Conservation (phyloP, 148 eudicot species). For the Tetragonia tetragonoides region DNA sequence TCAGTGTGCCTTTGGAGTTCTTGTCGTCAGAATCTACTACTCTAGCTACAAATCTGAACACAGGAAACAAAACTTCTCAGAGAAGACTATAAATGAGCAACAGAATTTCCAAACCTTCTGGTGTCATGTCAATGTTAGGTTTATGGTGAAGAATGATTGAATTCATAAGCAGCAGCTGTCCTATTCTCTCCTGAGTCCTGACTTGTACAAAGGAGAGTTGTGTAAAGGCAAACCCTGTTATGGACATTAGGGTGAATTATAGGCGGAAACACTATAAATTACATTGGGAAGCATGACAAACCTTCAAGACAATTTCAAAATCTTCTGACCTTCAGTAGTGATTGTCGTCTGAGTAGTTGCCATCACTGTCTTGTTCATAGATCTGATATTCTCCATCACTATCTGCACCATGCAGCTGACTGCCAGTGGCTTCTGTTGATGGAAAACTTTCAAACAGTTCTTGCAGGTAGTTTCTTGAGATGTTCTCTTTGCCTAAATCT, state of each 20-base stretch:
- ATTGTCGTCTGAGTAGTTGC: slow-evolving; percentile 56
- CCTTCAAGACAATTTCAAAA: not conserved
- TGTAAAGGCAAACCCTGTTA: too few species aligned
- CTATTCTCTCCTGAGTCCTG: too few species aligned
- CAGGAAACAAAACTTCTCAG: not conserved
- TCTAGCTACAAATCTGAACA: not conserved
- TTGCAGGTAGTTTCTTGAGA: slow-evolving; percentile 74
- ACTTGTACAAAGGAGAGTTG: too few species aligned
- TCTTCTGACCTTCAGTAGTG: slow-evolving; percentile 16
- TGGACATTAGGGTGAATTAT: not conserved
- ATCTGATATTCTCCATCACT: slow-evolving; percentile 76
- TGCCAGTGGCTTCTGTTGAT: slow-evolving; percentile 30
- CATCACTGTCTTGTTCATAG: slow-evolving; percentile 74
- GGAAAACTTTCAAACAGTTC: slow-evolving; percentile 89
- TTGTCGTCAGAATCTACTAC: not conserved
- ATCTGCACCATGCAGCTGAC: slow-evolving; percentile 38
- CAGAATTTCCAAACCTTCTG: not conserved
- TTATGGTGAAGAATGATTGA: too few species aligned
- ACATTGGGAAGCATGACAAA: slow-evolving; percentile 5
- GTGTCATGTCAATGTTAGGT: too few species aligned
- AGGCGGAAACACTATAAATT: not conserved
- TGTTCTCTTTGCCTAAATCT: slow-evolving; percentile 57
- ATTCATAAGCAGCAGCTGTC: too few species aligned
- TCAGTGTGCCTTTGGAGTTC: not conserved
- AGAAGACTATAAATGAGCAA: not conserved